Percentiles rank a stretch among this genome's conserved stretches.
These are phyloP conservation scores for Fusarium sp. DNA, from an alignment of 2,329 filamentous ascomycete genomes.

Conservation along the genomic window DNA sequence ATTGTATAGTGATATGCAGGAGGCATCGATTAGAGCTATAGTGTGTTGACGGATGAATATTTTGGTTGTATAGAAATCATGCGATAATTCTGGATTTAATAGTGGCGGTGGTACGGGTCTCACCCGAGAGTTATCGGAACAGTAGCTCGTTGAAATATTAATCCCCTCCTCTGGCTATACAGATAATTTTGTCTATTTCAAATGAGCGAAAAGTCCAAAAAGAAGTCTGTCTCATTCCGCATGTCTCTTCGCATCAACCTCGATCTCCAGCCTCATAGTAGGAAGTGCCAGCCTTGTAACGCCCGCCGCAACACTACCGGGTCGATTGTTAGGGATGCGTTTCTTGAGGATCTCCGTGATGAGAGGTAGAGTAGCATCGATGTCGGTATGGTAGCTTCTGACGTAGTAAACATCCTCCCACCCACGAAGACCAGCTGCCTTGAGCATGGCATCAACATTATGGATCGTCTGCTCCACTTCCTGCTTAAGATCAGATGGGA, in stretches of 20 bases:
- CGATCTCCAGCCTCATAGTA: constrained; percentile 41
- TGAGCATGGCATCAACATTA: constrained; percentile 45
- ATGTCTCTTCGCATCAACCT: constrained; percentile 37
- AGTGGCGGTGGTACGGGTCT: too few relatives aligned
- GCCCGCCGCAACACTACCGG: constrained; percentile 13
- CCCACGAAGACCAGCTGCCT: constrained; percentile 39
- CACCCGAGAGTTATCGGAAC: too few relatives aligned
- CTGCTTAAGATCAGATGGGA: constrained; percentile 22
- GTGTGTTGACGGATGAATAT: neutral
- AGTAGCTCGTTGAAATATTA: too few relatives aligned
- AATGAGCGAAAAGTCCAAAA: neutral
- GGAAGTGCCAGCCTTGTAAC: constrained; percentile 38
- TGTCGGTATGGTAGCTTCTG: constrained; percentile 43
- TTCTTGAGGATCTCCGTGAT: constrained; percentile 24
- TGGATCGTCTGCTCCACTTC: constrained; percentile 39
- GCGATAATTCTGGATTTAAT: too few relatives aligned
- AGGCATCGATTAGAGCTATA: constrained; percentile 1
- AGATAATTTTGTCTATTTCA: too few relatives aligned
- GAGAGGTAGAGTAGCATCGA: constrained; percentile 27
- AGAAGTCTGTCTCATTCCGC: neutral
- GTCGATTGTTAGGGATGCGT: constrained; percentile 28
- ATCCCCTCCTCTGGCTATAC: too few relatives aligned
- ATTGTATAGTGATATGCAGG: constrained; percentile 17
- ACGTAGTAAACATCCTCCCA: constrained; percentile 49
- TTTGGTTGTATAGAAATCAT: too few relatives aligned